Evolutionary conservation across 805 yeast species (phyloP).

Genomic region (Schwanniomyces yamadae): DNA sequence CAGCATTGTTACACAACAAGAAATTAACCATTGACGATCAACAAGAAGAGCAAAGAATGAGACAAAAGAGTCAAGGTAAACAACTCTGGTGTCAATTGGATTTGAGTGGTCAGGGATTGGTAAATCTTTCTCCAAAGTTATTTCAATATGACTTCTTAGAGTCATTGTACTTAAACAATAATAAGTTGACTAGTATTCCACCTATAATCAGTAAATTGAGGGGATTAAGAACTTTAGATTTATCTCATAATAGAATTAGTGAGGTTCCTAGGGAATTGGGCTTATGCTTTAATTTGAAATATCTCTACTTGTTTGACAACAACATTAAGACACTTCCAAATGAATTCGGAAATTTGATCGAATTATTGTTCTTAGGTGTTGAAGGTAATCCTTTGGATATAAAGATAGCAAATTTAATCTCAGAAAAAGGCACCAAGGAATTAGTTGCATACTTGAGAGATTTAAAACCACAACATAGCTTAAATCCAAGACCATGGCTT

Average conservation of each 20-base stretch:
- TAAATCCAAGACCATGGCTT: slow-evolving; percentile 81
- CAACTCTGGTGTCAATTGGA: slow-evolving; percentile 96
- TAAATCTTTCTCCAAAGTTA: slow-evolving; percentile 65
- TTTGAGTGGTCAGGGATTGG: slow-evolving; percentile 83
- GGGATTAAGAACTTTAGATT: slow-evolving; percentile 77
- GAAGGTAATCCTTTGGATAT: slow-evolving; percentile 88
- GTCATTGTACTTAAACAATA: slow-evolving; percentile 83
- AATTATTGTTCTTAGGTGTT: slow-evolving; percentile 82
- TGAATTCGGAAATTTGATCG: slow-evolving; percentile 83
- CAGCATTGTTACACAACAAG: slow-evolving; percentile 43
- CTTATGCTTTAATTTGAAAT: slow-evolving; percentile 72
- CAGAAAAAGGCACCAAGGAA: slow-evolving; percentile 83
- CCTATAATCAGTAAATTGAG: slow-evolving; percentile 62
- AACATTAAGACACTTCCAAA: slow-evolving; percentile 70
- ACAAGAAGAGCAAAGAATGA: slow-evolving; percentile 60
- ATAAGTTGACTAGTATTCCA: slow-evolving; percentile 70
- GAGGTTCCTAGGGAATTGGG: slow-evolving; percentile 86
- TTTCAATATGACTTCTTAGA: slow-evolving; percentile 84
- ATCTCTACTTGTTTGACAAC: slow-evolving; percentile 86
- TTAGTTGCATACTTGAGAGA: slow-evolving; percentile 81
- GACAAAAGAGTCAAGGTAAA: slow-evolving; percentile 57
- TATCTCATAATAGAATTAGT: slow-evolving; percentile 72
- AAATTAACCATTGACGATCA: slow-evolving; percentile 47
- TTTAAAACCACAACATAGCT: slow-evolving; percentile 65
- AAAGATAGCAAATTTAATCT: slow-evolving; percentile 60